Conservation (phyloP, 306 rosid genomes). For the Rosa lucieae region DNA sequence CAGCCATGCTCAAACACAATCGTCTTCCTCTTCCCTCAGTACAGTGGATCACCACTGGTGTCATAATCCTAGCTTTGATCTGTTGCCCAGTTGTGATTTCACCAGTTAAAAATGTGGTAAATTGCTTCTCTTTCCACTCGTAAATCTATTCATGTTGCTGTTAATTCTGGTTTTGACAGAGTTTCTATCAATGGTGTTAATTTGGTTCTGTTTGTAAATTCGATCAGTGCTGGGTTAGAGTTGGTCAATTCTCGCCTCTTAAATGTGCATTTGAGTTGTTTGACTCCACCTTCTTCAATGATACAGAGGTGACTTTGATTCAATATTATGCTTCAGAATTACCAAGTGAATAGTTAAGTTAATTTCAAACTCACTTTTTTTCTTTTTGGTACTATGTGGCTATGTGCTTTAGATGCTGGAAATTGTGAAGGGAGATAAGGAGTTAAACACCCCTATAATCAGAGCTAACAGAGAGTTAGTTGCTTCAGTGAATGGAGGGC, state of each 20-base stretch:
- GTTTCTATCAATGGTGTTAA: background rate
- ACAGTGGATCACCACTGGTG: background rate
- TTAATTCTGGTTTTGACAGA: background rate
- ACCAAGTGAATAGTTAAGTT: background rate
- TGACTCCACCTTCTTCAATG: conserved; percentile 64
- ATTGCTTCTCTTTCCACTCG: background rate
- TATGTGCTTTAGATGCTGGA: conserved; percentile 44
- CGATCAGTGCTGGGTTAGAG: conserved; percentile 37
- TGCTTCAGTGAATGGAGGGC: conserved; percentile 64
- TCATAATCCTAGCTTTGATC: background rate
- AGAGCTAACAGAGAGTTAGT: conserved; percentile 55
- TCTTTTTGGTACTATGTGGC: background rate
- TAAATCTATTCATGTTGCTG: background rate
- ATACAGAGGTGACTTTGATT: conserved; percentile 37
- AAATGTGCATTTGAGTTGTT: conserved; percentile 48
- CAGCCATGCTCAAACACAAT: background rate
- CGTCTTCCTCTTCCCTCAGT: background rate
- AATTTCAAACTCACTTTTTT: background rate
- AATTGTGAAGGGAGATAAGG: conserved; percentile 45
- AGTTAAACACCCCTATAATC: conserved; percentile 55
- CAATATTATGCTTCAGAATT: background rate
- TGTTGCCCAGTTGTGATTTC: background rate
- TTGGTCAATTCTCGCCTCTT: conserved; percentile 30
- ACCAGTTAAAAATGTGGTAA: background rate
- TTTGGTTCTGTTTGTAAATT: background rate